phyloP scores from a whole-genome alignment of 2,329 filamentous ascomycete genomes.

The Ceratocystiopsis minuta region DNA sequence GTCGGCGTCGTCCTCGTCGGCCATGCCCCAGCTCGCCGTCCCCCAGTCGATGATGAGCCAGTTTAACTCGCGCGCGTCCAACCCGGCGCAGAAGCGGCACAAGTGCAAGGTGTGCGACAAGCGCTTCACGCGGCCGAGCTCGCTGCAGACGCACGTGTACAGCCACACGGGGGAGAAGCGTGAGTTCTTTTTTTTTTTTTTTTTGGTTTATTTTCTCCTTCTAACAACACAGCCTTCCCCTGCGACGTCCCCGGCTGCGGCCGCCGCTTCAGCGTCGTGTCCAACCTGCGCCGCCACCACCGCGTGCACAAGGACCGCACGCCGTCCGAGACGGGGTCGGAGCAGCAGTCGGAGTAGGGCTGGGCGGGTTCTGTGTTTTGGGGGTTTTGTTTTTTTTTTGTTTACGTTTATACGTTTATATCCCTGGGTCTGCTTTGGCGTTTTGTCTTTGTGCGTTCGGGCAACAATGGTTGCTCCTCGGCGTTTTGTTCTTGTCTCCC shows the following conservation, averaged over 20 bases:
- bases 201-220: background rate
- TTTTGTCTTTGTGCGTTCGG: no score
- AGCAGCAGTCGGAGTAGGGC: slow-evolving; percentile 35
- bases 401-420: background rate
- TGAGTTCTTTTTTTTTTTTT: slow-evolving; percentile 31
- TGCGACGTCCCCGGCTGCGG: slow-evolving; percentile 92
- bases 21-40: slow-evolving; percentile 37
- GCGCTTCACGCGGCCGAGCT: slow-evolving; percentile 85
- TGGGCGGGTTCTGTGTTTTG: background rate
- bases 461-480: no score
- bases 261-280: slow-evolving; percentile 91
- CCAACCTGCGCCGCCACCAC: slow-evolving; percentile 81
- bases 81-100: slow-evolving; percentile 96
- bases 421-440: background rate
- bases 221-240: slow-evolving; percentile 51
- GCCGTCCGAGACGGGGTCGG: slow-evolving; percentile 43
- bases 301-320: slow-evolving; percentile 82
- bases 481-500: background rate
- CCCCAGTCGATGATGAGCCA: slow-evolving; percentile 97
- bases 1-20: slow-evolving; percentile 16
- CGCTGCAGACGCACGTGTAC: slow-evolving; percentile 93
- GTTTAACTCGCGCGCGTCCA: slow-evolving; percentile 91
- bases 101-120: slow-evolving; percentile 99
- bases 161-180: slow-evolving; percentile 96
- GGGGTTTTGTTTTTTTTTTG: background rate